Percentiles rank a stretch among this genome's conserved stretches.
Conservation (phyloP, 176 grass and related monocot species). For the Secale cereale region DNA sequence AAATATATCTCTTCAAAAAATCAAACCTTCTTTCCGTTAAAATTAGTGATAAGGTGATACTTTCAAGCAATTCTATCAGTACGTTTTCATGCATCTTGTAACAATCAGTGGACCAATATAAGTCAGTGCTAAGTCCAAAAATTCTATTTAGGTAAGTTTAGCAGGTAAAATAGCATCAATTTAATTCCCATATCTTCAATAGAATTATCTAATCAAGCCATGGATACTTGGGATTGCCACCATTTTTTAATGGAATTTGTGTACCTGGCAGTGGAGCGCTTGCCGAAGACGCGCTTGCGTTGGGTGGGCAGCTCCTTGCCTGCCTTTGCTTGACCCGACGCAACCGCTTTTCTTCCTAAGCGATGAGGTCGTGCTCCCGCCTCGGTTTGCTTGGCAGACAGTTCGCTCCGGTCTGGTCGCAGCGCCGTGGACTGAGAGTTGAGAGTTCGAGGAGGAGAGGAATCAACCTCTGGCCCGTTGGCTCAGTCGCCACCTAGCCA, state of each 20-base stretch:
- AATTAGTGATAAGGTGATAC: not conserved
- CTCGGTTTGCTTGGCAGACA: too few species aligned
- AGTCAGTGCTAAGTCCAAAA: not conserved
- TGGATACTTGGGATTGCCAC: not conserved
- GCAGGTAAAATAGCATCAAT: not conserved
- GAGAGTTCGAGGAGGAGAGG: too few species aligned
- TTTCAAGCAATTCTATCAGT: not conserved
- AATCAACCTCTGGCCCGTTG: too few species aligned
- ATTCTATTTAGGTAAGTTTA: not conserved
- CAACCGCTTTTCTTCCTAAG: too few species aligned
- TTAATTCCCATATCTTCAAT: not conserved
- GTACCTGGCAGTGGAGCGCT: slow-evolving; percentile 71
- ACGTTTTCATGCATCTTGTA: not conserved
- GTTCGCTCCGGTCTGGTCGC: too few species aligned
- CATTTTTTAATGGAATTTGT: not conserved
- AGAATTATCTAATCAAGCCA: not conserved
- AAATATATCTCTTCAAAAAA: too few species aligned
- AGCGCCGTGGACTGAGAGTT: too few species aligned
- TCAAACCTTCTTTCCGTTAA: not conserved
- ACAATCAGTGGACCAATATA: not conserved
- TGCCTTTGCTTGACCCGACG: too few species aligned
- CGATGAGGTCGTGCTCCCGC: too few species aligned
- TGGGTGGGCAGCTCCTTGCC: not conserved
- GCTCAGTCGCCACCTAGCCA: too few species aligned
- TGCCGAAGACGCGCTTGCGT: slow-evolving; percentile 63